Conservation (phyloP, 2,329 filamentous ascomycete species). For the Fusarium odoratissimum region DNA sequence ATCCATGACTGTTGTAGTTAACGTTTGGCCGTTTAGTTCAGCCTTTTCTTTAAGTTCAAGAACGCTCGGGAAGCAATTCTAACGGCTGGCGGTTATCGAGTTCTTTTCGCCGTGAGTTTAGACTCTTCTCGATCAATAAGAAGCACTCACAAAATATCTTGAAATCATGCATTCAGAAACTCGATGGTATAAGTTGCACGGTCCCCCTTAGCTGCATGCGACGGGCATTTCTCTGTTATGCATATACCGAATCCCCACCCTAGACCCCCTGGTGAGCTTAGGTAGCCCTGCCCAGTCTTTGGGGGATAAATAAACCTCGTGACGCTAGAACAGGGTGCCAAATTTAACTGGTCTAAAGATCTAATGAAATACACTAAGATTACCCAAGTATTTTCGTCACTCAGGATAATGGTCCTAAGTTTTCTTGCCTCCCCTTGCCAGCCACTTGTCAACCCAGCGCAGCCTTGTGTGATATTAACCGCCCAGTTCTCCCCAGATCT, state of each 20-base stretch:
- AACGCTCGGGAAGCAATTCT: background rate
- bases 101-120: background rate
- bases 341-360: background rate
- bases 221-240: constrained; percentile 22
- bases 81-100: background rate
- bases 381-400: background rate
- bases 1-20: constrained; percentile 60
- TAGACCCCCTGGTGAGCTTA: constrained; percentile 5
- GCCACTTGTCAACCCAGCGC: constrained; percentile 26
- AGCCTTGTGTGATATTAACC: constrained; percentile 34
- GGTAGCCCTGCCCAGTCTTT: constrained; percentile 14
- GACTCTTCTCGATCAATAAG: background rate
- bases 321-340: background rate
- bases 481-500: constrained; percentile 23
- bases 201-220: constrained; percentile 39
- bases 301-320: background rate
- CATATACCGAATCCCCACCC: constrained; percentile 35
- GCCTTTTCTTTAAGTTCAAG: background rate
- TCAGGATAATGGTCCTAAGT: background rate
- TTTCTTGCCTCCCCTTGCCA: background rate
- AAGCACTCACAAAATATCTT: background rate
- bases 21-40: background rate
- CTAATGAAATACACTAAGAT: background rate
- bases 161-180: background rate
- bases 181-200: constrained; percentile 26